Evolutionary conservation across 495 filamentous ascomycete genomes (phyloP), one percentile per base, ranked within the genome.

Genomic region (Glonium stellatum): DNA sequence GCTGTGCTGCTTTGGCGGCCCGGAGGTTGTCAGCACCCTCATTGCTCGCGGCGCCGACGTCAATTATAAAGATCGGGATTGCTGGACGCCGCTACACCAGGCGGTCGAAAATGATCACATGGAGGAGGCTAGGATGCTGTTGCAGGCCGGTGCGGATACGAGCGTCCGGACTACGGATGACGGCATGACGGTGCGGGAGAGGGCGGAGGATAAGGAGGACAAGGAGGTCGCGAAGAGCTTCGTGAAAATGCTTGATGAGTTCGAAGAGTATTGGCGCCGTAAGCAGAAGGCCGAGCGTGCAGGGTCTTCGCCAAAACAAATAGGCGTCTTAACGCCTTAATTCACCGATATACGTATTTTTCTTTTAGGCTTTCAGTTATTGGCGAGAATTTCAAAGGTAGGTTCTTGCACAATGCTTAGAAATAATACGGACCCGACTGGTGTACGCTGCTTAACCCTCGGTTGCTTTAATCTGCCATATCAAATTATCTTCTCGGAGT

Each of bases 41-140:
- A 46, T 63, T 27, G 19, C 31, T 15, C 21, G 37, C 22, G 60
- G 60, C 22, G 60, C 60, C 1, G 49, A 58, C 54, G 60, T 63
- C 0, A 42, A 63, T 50, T 63, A 58, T 44, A 35, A 13, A 23
- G 55, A 59, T 27, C 23, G 35, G 1, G 47, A 63, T 35, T 49
- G 55, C 6, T 63, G 60, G 60, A 58, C 47, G 6, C 60, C 60
- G 13, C 44, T 63, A 31, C 60, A 63, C 18, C 55, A 63, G 55
- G 60, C 60, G 0, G 60, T 63, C 15, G 21, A 31, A 1, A 58
- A 50, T 49, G 36, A 41, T 12, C 47, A 58, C n/a, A 1, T 27
- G 18, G 19, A 49, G 22, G 22, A 46, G 37, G 60, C 37, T 21
- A 11, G 37, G 12, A 11, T 27, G 19, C 25, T 63, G 48, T 18